Evolutionary conservation across 352 stramenopile genomes (phyloP).

Genomic region (Globisporangium heterothallicum): DNA sequence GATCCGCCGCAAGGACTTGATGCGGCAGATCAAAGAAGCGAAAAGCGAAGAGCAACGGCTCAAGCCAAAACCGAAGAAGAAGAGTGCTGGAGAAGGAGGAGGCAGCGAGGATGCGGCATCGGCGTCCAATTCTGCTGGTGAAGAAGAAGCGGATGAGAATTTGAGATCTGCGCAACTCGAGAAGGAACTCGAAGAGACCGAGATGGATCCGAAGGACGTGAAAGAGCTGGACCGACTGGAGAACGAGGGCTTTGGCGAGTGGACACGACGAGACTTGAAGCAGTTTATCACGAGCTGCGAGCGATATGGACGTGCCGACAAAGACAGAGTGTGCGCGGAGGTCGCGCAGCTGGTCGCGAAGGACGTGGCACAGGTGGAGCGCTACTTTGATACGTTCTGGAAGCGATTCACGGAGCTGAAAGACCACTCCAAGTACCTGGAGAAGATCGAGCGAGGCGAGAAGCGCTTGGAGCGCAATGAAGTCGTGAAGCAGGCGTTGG

Average conservation of each 20-base stretch:
- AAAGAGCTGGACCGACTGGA: constrained; percentile 72
- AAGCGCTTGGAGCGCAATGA: constrained; percentile 94
- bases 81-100: constrained; percentile 43
- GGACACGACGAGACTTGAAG: constrained; percentile 88
- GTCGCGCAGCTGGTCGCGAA: constrained; percentile 89
- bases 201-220: constrained; percentile 62
- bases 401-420: constrained; percentile 91
- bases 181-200: constrained; percentile 72
- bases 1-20: constrained; percentile 84
- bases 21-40: constrained; percentile 76
- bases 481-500: constrained; percentile 94
- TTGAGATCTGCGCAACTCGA: constrained; percentile 60
- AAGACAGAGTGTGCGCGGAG: constrained; percentile 87
- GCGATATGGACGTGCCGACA: constrained; percentile 91
- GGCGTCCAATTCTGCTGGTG: constrained; percentile 49
- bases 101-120: constrained; percentile 31
- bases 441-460: constrained; percentile 96
- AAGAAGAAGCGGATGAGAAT: constrained; percentile 50
- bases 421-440: constrained; percentile 90
- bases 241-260: constrained; percentile 94
- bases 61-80: constrained; percentile 77
- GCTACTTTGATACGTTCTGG: constrained; percentile 97
- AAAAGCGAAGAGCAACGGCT: constrained; percentile 74
- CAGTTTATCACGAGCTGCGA: constrained; percentile 91
- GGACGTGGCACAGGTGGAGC: constrained; percentile 85